phyloP scores from a whole-genome alignment of 148 eudicot species.

The Talinum fruticosum region DNA sequence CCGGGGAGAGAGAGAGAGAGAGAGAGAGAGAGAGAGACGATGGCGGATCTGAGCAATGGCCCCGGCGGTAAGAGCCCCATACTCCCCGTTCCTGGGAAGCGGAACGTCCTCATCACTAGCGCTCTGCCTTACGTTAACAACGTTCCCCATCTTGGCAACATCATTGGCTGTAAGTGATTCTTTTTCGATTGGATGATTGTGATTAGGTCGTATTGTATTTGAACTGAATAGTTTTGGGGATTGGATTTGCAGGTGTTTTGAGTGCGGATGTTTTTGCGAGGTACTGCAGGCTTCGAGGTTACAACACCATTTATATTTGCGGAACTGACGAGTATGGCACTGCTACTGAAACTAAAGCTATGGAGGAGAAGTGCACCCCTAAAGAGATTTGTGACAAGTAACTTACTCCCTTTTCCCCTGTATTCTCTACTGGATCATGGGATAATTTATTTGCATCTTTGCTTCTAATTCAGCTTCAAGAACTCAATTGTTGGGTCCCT shows the following conservation, averaged over 20 bases:
- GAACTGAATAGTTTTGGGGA: not conserved
- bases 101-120: constrained; percentile 81
- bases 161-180: constrained; percentile 67
- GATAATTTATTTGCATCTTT: constrained; percentile 8
- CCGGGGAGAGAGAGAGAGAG: not conserved
- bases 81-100: constrained; percentile 62
- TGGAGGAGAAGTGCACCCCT: constrained; percentile 87
- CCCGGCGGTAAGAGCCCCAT: constrained; percentile 30
- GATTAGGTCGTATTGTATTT: not conserved
- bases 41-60: constrained; percentile 38
- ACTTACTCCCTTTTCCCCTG: not conserved
- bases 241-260: constrained; percentile 60
- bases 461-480: too few species aligned
- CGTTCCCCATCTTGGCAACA: constrained; percentile 94
- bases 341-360: constrained; percentile 92
- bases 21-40: not conserved
- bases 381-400: constrained; percentile 91
- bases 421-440: too few species aligned
- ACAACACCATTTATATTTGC: constrained; percentile 72
- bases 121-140: constrained; percentile 95
- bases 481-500: too few species aligned
- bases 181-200: not conserved
- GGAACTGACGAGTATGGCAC: constrained; percentile 99
- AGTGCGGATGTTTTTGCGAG: constrained; percentile 97
- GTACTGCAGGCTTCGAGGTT: constrained; percentile 78